Conservation (phyloP, 176 grass and related monocot species). For the Oryza nivara region DNA sequence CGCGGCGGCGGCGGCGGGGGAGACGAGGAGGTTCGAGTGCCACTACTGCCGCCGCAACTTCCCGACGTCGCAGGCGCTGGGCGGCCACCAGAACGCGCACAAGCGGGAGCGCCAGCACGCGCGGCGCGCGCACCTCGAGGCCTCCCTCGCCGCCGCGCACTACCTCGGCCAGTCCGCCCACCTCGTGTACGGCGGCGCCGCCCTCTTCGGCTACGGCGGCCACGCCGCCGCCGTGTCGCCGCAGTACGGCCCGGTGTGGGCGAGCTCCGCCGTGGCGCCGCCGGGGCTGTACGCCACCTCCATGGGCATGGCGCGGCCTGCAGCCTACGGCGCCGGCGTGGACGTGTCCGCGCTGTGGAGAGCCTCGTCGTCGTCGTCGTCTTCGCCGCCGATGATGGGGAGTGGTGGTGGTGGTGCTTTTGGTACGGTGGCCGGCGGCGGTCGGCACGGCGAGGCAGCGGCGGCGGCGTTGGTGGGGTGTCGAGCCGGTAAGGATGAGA, state of each 20-base stretch:
- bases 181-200: constrained; percentile 48
- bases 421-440: background rate
- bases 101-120: constrained; percentile 98
- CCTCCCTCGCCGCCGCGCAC: constrained; percentile 56
- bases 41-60: constrained; percentile 99
- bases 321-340: constrained; percentile 40
- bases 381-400: constrained; percentile 20
- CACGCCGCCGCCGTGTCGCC: constrained; percentile 27
- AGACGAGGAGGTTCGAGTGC: constrained; percentile 79
- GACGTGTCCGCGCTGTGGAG: constrained; percentile 54
- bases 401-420: constrained; percentile 28
- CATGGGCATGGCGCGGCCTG: background rate
- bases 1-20: constrained; percentile 1
- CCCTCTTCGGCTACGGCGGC: constrained; percentile 60
- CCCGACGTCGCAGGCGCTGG: constrained; percentile 94
- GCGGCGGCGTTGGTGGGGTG: background rate
- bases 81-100: constrained; percentile 98
- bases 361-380: background rate
- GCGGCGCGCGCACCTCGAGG: constrained; percentile 77
- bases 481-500: constrained; percentile 20
- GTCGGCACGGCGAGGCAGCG: constrained; percentile 18
- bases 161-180: constrained; percentile 43
- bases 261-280: constrained; percentile 26
- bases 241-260: constrained; percentile 56
- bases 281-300: constrained; percentile 32